Conservation (phyloP, 2,329 filamentous ascomycete genomes). For the Hymenoscyphus albidus region DNA sequence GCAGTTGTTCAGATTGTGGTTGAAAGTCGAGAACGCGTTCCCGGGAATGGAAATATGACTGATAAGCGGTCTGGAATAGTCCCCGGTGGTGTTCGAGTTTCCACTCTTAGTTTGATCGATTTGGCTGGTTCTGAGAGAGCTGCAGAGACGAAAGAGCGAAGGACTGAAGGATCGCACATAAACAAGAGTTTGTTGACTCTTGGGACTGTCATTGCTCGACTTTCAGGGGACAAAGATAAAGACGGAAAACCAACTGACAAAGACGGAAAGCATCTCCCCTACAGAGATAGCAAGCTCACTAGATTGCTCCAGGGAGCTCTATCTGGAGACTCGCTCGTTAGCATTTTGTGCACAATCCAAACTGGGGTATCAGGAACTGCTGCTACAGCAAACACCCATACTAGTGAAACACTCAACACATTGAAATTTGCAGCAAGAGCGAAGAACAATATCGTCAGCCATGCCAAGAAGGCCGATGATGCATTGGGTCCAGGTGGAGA, state of each 20-base stretch:
- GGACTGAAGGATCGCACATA: constrained; percentile 94
- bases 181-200: constrained; percentile 96
- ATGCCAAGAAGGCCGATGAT: constrained; percentile 92
- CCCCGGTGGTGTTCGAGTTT: constrained; percentile 90
- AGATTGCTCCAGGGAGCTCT: constrained; percentile 86
- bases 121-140: constrained; percentile 94
- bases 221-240: constrained; percentile 89
- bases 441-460: constrained; percentile 96
- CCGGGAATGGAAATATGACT: constrained; percentile 43
- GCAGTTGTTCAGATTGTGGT: constrained; percentile 98
- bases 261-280: constrained; percentile 88
- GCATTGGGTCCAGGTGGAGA: constrained; percentile 77
- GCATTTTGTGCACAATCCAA: constrained; percentile 95
- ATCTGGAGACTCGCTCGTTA: constrained; percentile 90
- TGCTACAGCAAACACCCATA: constrained; percentile 69
- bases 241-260: constrained; percentile 69
- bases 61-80: constrained; percentile 67
- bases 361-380: constrained; percentile 72
- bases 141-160: constrained; percentile 88
- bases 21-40: constrained; percentile 84
- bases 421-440: constrained; percentile 94
- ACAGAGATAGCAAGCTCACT: constrained; percentile 96
- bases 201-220: constrained; percentile 87
- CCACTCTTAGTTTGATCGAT: constrained; percentile 92
- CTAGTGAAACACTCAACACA: constrained; percentile 87